Base-by-base conservation (phyloP, 306 rosid species). In the Sicyos edulis region DNA sequence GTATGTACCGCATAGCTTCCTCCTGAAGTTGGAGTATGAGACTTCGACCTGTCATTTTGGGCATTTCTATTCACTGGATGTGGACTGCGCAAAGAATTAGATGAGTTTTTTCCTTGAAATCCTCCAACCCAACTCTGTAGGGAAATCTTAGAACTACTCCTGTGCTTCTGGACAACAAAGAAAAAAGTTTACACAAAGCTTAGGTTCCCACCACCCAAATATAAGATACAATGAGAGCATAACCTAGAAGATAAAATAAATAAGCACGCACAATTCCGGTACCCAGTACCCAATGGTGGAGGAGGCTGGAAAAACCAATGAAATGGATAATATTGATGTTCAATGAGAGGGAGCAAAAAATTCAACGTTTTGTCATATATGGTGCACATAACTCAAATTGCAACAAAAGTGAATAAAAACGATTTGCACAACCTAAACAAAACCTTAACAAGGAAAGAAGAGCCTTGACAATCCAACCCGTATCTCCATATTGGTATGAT, bases 111-210 rank as follows among this genome's bases (percentile, higher is more conserved):
- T 29, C 87, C 98, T 0, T 91, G 72, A 56, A 85, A 65, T 60
- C 88, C 96, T 50, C 98, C 96, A 78, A 84, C 92, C 92, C 93
- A 90, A 78, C 91, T 83, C 80, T 90, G 96, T 78, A 88, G 72
- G 47, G 96, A 88, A 80, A 88, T 83, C 72, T 92, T 92, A 20
- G 96, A 90, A 77, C 86, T 82, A 78, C 85, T 92, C 81, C 93
- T 86, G 63, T 92, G 96, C 78, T 88, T 92, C 98, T 92, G 86
- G 44, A 78, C n/a, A 79, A 75, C 63, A 74, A 77, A 26, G 20
- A 55, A 75, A 68, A 40, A 71, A 74, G 29, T 21, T 29, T 17
- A 82, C 10, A 29, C 14, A 75, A 15, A 57, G 14, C 16, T 37
- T 66, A 74, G 71, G 21, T 49, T 22, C 40, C 37, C 49, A 4